These are phyloP conservation scores for Pseudovirgaria hyperparasitica DNA, from an alignment of 2,329 filamentous ascomycete genomes.

Conservation along the genomic window DNA sequence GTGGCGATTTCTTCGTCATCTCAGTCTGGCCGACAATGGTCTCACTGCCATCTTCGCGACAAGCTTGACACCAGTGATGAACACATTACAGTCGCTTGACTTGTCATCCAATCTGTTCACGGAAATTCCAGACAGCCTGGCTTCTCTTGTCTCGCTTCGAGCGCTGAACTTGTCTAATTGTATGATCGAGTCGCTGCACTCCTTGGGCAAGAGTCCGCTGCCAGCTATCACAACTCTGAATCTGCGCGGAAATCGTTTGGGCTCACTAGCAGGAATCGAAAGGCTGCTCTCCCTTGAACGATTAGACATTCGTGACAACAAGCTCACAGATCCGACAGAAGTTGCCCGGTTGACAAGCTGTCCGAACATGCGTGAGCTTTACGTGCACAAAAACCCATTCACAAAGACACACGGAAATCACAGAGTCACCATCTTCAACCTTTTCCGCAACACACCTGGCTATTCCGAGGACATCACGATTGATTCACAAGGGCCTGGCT, in stretches of 20 bases:
- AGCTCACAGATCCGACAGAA: constrained; percentile 79
- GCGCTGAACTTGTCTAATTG: constrained; percentile 90
- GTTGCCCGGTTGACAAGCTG: constrained; percentile 80
- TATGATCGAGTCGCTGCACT: constrained; percentile 93
- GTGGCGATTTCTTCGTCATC: constrained; percentile 87
- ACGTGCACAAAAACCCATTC: constrained; percentile 86
- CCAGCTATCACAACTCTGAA: constrained; percentile 91
- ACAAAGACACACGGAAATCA: constrained; percentile 76
- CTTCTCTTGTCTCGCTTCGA: constrained; percentile 73
- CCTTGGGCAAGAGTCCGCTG: constrained; percentile 70
- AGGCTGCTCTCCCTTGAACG: constrained; percentile 78
- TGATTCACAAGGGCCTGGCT: constrained; percentile 72
- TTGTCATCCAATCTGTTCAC: constrained; percentile 85
- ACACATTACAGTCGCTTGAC: constrained; percentile 83
- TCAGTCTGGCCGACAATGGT: constrained; percentile 84
- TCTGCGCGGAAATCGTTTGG: constrained; percentile 74
- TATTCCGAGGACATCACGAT: constrained; percentile 85
- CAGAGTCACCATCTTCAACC: constrained; percentile 84
- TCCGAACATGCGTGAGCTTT: constrained; percentile 84
- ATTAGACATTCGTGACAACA: constrained; percentile 83
- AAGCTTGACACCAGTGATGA: constrained; percentile 70
- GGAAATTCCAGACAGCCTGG: constrained; percentile 86
- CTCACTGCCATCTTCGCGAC: constrained; percentile 65
- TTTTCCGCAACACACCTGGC: constrained; percentile 81
- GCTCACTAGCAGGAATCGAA: constrained; percentile 81